A percentile compares a stretch with the other conserved stretches of the same genome.
phyloP scores from a whole-genome alignment of 2,329 filamentous ascomycete species.

The Aureobasidium sp. region DNA sequence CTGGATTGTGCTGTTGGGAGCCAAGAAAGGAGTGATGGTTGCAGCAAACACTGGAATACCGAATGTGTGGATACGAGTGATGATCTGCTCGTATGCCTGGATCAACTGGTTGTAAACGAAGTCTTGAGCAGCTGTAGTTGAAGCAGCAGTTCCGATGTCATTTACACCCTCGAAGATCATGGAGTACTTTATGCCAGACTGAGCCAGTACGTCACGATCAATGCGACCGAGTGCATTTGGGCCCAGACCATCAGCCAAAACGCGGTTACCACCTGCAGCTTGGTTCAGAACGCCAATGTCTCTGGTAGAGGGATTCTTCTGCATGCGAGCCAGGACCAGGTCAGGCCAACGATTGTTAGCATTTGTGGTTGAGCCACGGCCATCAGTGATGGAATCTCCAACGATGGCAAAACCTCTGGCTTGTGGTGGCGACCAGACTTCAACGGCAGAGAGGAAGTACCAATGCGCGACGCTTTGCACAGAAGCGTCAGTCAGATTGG shows the following conservation, averaged over 20 bases:
- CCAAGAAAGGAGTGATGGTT: too few species aligned
- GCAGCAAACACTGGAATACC: too few species aligned
- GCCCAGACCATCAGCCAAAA: conserved; percentile 51
- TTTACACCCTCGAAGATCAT: conserved; percentile 60
- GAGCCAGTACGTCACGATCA: conserved; percentile 54
- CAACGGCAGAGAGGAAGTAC: conserved; percentile 53
- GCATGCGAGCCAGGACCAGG: conserved; percentile 44
- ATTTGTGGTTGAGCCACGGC: conserved; percentile 51
- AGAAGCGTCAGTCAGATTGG: conserved; percentile 35
- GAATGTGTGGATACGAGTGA: too few species aligned
- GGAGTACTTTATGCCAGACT: conserved; percentile 50
- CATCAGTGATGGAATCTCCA: conserved; percentile 59
- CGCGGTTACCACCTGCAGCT: conserved; percentile 59
- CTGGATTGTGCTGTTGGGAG: too few species aligned
- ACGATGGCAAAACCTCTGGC: conserved; percentile 46
- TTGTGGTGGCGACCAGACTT: conserved; percentile 42
- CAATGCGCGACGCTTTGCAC: conserved; percentile 32
- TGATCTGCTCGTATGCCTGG: too few species aligned
- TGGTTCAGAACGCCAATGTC: conserved; percentile 54
- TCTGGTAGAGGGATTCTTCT: conserved; percentile 35
- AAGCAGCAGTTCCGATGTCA: conserved; percentile 50
- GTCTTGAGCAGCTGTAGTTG: conserved; percentile 28
- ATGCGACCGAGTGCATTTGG: conserved; percentile 53
- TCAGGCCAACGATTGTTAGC: conserved; percentile 55
- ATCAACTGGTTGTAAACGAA: too few species aligned